Evolutionary conservation across 2,329 filamentous ascomycete genomes (phyloP), one percentile per base, ranked within the genome.

Genomic region (Scortechinia acanthostroma): DNA sequence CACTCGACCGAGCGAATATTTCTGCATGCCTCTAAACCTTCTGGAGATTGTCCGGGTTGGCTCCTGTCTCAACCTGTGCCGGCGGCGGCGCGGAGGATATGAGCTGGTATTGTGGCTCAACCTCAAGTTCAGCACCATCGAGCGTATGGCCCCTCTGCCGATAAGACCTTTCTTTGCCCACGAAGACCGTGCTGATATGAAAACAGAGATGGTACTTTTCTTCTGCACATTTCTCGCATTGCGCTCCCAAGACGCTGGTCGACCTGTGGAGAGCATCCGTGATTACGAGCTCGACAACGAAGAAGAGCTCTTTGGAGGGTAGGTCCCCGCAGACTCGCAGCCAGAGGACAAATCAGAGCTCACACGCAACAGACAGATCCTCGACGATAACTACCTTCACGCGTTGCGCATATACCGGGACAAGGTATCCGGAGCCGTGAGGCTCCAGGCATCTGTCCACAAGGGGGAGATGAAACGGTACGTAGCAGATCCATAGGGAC

Each of bases 161-260:
- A 15, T 25, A 15, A 22, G 16, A 14, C 25, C 6, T 28, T 21
- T 6, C 22, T 49, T 45, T 48, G 33, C 42, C 21, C 42, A 47
- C 22, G 25, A 40, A 19, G 17, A 6, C 20, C 6, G 20, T 40
- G 10, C 42, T 42, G 28, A 47, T 23, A 23, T 22, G 22, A 22
- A 13, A 22, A 3, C 42, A 76, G 71, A 66, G 42, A 71, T 80
- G 69, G 71, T 76, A 2, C 54, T 77, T 1, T 79, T 80, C 57
- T 77, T 74, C 54, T 73, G 68, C 49, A 72, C 71, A 0, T 71
- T 78, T 46, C 56, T 79, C 6, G 75, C 76, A 1, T 69, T 81
- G 58, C 77, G 79, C 49, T 67, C 69, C 5, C 76, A 80, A 52
- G 76, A 81, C 52, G 56, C 59, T 16, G 60, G 58, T 19, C 58